These are phyloP conservation scores for Sclerotinia glacialis DNA, from an alignment of 2,329 filamentous ascomycete species.

Conservation along the genomic window DNA sequence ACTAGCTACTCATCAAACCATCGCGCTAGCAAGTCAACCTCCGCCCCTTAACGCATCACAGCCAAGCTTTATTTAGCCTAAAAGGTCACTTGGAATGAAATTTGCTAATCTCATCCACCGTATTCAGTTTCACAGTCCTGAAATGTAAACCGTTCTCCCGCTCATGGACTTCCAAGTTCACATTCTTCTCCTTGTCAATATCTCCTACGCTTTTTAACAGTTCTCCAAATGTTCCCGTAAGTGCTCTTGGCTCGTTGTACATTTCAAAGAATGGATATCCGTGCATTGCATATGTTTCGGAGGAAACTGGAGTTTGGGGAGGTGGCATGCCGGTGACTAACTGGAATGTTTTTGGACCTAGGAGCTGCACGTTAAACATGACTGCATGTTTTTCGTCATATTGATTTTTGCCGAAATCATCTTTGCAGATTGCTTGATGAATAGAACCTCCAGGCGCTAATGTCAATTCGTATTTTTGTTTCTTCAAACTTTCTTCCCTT, in stretches of 20 bases:
- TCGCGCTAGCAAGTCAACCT: neutral
- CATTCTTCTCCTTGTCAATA: neutral
- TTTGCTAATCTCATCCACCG: neutral
- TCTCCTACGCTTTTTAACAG: neutral
- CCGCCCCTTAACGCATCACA: too few species aligned
- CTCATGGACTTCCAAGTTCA: neutral
- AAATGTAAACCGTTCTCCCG: neutral
- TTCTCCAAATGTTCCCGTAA: neutral
- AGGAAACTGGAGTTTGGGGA: slow-evolving; percentile 1
- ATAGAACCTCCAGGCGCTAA: slow-evolving; percentile 8
- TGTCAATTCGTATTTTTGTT: neutral
- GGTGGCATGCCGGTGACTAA: slow-evolving; percentile 1
- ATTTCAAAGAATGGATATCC: slow-evolving; percentile 17
- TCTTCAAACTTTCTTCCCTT: neutral
- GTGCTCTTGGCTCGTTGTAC: slow-evolving; percentile 4
- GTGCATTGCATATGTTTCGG: neutral
- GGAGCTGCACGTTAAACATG: slow-evolving; percentile 13
- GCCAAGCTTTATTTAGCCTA: too few species aligned
- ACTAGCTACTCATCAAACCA: too few species aligned
- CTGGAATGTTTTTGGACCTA: slow-evolving; percentile 9
- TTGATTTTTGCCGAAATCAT: neutral
- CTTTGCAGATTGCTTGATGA: slow-evolving; percentile 10
- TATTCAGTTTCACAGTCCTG: neutral
- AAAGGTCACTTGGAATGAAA: neutral
- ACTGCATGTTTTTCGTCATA: slow-evolving; percentile 12